These are phyloP conservation scores for Fusarium dlaminii DNA, from an alignment of 2,329 filamentous ascomycete species.

Conservation along the genomic window DNA sequence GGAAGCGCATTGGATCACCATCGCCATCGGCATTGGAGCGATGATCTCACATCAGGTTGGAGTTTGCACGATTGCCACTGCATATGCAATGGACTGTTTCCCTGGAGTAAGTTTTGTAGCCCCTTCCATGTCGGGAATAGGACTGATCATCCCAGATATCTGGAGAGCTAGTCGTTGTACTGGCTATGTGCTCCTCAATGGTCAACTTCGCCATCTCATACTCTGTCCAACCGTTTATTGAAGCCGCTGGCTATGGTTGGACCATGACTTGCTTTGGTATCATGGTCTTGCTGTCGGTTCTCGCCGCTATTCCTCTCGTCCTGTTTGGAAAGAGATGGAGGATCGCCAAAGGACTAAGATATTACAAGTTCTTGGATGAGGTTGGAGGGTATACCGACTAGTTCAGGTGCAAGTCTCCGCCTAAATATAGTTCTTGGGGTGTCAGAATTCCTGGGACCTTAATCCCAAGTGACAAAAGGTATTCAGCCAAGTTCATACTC, in stretches of 20 bases:
- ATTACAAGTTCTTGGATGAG: background rate
- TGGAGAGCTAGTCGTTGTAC: background rate
- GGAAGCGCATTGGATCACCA: background rate
- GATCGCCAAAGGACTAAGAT: background rate
- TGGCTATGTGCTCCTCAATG: background rate
- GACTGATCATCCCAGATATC: background rate
- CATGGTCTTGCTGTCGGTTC: background rate
- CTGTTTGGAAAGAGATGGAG: background rate
- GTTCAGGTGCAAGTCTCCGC: background rate
- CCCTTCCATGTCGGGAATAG: accelerated
- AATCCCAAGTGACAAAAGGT: background rate
- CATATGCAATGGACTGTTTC: background rate
- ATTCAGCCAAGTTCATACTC: no score
- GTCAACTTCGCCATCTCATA: background rate
- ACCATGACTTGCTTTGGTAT: background rate
- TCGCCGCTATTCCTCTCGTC: background rate
- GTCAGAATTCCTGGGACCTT: no score
- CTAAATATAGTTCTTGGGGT: no score
- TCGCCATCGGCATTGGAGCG: background rate
- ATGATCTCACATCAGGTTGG: background rate
- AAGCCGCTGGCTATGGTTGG: background rate
- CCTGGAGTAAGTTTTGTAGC: accelerated
- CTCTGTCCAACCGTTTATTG: background rate
- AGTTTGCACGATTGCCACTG: background rate
- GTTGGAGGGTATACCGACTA: background rate